A percentile compares a stretch with the other conserved stretches of the same genome.
phyloP scores from a whole-genome alignment of 2,329 filamentous ascomycete species.

The Paecilomyces sp. region DNA sequence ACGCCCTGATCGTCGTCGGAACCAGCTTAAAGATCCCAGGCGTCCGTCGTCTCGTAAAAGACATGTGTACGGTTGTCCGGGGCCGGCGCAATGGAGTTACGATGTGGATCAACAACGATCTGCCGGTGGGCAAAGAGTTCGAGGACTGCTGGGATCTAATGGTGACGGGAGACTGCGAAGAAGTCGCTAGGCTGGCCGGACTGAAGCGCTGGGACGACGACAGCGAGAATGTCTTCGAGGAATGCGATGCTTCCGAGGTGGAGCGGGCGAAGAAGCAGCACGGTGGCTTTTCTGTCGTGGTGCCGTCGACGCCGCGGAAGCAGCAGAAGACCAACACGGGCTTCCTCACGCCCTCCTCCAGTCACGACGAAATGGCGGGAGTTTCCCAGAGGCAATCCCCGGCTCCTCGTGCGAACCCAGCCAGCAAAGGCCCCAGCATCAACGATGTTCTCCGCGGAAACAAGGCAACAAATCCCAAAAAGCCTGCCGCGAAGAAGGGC shows the following conservation, averaged over 20 bases:
- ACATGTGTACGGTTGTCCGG: constrained; percentile 83
- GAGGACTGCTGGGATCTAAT: constrained; percentile 92
- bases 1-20: constrained; percentile 89
- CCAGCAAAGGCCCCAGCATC: constrained; percentile 22
- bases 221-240: constrained; percentile 32
- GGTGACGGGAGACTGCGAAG: constrained; percentile 79
- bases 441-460: constrained; percentile 15
- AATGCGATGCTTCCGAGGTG: constrained; percentile 39
- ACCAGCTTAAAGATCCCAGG: constrained; percentile 94
- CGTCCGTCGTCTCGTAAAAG: constrained; percentile 78
- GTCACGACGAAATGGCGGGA: constrained; percentile 25
- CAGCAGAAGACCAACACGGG: constrained; percentile 23
- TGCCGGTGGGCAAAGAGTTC: constrained; percentile 74
- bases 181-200: constrained; percentile 68
- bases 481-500: constrained; percentile 10
- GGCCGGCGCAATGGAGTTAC: constrained; percentile 71
- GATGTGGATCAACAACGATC: constrained; percentile 89
- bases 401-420: constrained; percentile 17
- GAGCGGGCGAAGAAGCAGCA: constrained; percentile 35
- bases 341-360: constrained; percentile 37
- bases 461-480: constrained; percentile 11
- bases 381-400: constrained; percentile 15
- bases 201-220: constrained; percentile 53
- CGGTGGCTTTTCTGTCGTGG: constrained; percentile 31
- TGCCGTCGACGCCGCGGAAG: constrained; percentile 30